Conservation (phyloP, 2,329 filamentous ascomycete genomes). For the Knoxdaviesia capensis region DNA sequence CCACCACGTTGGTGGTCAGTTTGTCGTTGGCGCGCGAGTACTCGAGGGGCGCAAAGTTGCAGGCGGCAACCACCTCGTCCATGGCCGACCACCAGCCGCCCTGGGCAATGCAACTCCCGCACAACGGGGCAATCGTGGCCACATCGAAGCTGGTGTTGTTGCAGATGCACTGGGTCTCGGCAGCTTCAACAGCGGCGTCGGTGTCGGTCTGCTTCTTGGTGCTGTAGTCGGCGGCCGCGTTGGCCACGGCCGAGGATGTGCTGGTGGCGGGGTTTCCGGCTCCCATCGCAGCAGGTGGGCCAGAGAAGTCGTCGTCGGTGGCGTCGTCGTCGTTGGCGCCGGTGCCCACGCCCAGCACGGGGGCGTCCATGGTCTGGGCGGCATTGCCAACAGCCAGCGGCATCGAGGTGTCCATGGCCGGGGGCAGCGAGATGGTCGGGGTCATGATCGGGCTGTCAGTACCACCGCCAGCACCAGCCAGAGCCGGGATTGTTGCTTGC, state of each 20-base stretch:
- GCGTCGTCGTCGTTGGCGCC: too few relatives aligned
- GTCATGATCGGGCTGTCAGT: neutral
- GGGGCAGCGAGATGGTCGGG: neutral
- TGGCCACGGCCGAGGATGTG: neutral
- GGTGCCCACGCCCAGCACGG: neutral
- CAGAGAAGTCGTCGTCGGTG: too few relatives aligned
- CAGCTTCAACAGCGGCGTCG: conserved; percentile 6
- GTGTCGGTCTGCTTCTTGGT: conserved; percentile 3
- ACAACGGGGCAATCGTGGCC: conserved; percentile 15
- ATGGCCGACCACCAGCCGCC: conserved; percentile 10
- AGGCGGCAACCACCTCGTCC: conserved; percentile 14
- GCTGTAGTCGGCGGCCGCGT: neutral
- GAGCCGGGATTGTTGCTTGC: neutral
- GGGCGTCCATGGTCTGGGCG: conserved; percentile 1
- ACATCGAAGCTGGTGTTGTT: conserved; percentile 19
- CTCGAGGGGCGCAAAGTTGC: conserved; percentile 12
- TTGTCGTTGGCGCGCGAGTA: conserved; percentile 13
- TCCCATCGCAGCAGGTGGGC: too few relatives aligned
- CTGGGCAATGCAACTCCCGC: conserved; percentile 16
- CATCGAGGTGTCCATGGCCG: conserved; percentile 3
- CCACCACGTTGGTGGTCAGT: conserved; percentile 13
- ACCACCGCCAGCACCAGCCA: neutral
- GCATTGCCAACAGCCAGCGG: conserved; percentile 6
- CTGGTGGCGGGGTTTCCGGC: neutral
- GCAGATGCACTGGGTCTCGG: conserved; percentile 17